Evolutionary conservation across 495 filamentous ascomycete species (phyloP), one percentile per base, ranked within the genome.

Genomic region (Aspergillus sclerotioniger): DNA sequence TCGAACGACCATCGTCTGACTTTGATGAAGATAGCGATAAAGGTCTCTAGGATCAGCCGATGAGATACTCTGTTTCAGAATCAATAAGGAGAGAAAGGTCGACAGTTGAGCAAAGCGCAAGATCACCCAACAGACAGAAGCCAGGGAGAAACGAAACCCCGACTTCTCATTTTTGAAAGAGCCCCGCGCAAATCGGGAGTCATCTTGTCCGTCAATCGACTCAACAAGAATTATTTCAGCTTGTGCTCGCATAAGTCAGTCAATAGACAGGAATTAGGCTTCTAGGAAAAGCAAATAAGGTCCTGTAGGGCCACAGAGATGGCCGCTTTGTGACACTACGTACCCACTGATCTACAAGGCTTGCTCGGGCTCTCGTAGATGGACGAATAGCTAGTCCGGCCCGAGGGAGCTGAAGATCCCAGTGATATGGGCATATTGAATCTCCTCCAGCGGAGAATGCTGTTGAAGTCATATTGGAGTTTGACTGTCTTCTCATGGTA

Each of bases 331-430:
- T 41, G 37, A 25, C 25, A 25, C 25, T 25, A 5, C 25, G 37
- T 41, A 41, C 37, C 37, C 37, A 41, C 37, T 41, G 37, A 41
- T 41, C 37, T 41, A n/a, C 37, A 41, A 41, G 37, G n/a, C n/a
- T 12, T 15, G 37, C 37, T 41, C 37, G 37, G 37, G 13, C 5
- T 13, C n/a, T 13, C 9, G n/a, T 12, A 41, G 15, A 41, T 41
- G 37, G 12, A 41, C 37, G 37, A 41, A 41, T 41, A 41, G 12
- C 37, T 41, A 41, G 37, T 41, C 37, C 37, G 37, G 37, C 5
- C 10, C 37, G 12, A 25, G 25, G 25, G 37, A 41, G 37, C 1
- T 12, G 37, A 41, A n/a, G 13, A 41, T 41, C 37, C 37, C 37
- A n/a, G 37, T 41, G 37, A 41, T 1, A 13, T 6, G 10, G 3